These are phyloP conservation scores for Furculomyces boomerangus DNA, from an alignment of 371 early-diverging fungal genomes.

Conservation along the genomic window DNA sequence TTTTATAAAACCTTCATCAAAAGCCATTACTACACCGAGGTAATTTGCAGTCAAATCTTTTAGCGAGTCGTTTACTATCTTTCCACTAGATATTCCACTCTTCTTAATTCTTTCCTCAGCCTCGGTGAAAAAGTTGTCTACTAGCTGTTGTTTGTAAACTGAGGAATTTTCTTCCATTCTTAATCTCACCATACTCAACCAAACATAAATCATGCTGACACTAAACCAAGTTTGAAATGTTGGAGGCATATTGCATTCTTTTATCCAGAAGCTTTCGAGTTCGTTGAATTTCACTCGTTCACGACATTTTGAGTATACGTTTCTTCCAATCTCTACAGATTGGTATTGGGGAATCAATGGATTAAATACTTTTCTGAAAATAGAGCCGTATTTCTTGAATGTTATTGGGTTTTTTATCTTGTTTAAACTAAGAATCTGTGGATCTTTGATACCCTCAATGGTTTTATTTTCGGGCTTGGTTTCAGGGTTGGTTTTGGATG, in stretches of 20 bases:
- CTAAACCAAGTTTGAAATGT: constrained; percentile 92
- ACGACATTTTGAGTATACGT: constrained; percentile 1
- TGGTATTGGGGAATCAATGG: constrained; percentile 3
- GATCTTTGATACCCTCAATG: background rate
- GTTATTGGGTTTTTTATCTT: background rate
- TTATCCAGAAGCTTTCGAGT: constrained; percentile 15
- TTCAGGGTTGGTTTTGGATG: background rate
- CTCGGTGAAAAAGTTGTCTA: constrained; percentile 77
- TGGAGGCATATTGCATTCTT: constrained; percentile 42
- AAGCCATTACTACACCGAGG: constrained; percentile 77
- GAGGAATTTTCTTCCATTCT: constrained; percentile 51
- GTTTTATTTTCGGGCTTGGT: background rate
- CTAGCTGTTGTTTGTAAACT: constrained; percentile 66
- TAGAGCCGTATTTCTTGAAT: background rate
- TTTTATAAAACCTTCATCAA: constrained; percentile 82
- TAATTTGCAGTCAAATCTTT: constrained; percentile 66
- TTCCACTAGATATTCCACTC: constrained; percentile 42
- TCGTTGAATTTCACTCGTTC: no score
- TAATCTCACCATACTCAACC: constrained; percentile 79
- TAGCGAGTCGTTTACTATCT: constrained; percentile 51
- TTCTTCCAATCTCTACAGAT: constrained; percentile 1
- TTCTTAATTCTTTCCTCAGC: constrained; percentile 58
- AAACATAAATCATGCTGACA: constrained; percentile 75
- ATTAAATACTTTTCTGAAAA: constrained; percentile 1
- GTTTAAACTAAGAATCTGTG: background rate